phyloP scores from a whole-genome alignment of 2,329 filamentous ascomycete genomes.

The Ascochyta rabiei region DNA sequence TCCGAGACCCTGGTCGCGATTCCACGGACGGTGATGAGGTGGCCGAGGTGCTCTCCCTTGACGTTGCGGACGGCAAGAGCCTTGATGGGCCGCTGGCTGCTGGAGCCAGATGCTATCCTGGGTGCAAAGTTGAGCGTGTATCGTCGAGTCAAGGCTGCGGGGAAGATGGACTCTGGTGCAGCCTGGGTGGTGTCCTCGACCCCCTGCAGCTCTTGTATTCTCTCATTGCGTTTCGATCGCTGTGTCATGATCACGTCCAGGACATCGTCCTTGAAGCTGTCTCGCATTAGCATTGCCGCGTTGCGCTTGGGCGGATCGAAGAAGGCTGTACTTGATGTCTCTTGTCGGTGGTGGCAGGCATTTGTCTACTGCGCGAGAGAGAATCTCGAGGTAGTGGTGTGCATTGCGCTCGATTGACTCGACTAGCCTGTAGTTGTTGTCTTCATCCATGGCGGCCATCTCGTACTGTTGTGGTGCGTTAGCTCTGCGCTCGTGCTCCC shows the following conservation, averaged over 20 bases:
- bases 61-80: slow-evolving; percentile 91
- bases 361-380: slow-evolving; percentile 86
- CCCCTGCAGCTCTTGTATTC: slow-evolving; percentile 59
- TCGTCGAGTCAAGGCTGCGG: slow-evolving; percentile 85
- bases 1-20: slow-evolving; percentile 96
- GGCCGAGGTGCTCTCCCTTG: slow-evolving; percentile 87
- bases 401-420: slow-evolving; percentile 89
- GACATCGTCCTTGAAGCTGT: slow-evolving; percentile 93
- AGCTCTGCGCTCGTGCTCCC: slow-evolving; percentile 8
- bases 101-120: slow-evolving; percentile 72
- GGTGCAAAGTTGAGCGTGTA: slow-evolving; percentile 98
- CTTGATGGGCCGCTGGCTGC: slow-evolving; percentile 63
- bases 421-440: slow-evolving; percentile 69
- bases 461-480: slow-evolving; percentile 68
- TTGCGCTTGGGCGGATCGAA: background rate
- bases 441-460: slow-evolving; percentile 66
- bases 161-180: slow-evolving; percentile 79
- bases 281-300: slow-evolving; percentile 29
- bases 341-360: slow-evolving; percentile 78
- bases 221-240: slow-evolving; percentile 83
- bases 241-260: slow-evolving; percentile 96
- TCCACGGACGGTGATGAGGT: slow-evolving; percentile 90
- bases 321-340: slow-evolving; percentile 71
- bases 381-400: slow-evolving; percentile 91
- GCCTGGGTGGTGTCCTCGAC: slow-evolving; percentile 61